phyloP scores from a whole-genome alignment of 2,329 filamentous ascomycete genomes.

The Truncatella angustata region DNA sequence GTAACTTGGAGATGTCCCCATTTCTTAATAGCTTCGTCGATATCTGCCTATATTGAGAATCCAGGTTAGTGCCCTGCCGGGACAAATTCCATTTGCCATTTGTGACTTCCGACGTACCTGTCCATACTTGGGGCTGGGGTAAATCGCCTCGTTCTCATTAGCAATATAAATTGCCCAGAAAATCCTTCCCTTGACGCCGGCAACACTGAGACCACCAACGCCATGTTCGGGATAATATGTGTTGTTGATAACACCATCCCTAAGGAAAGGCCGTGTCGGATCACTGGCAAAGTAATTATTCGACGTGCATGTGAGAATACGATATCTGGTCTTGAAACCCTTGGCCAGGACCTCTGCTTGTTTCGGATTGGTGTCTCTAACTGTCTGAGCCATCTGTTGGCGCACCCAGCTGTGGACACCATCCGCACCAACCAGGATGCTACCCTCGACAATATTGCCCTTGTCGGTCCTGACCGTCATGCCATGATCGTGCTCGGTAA shows the following conservation, averaged over 20 bases:
- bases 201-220: not conserved
- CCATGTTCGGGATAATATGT: not conserved
- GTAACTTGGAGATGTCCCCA: constrained; percentile 1
- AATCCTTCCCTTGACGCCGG: constrained; percentile 2
- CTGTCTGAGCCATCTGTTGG: not conserved
- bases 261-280: not conserved
- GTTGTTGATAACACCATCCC: constrained; percentile 1
- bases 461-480: constrained; percentile 14
- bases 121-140: constrained; percentile 1
- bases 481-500: constrained; percentile 13
- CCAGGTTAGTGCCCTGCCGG: no score
- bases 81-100: no score
- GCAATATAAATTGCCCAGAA: constrained; percentile 4
- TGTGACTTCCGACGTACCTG: no score
- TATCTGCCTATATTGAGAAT: constrained; percentile 1
- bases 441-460: constrained; percentile 14
- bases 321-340: constrained; percentile 3
- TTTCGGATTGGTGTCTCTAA: not conserved
- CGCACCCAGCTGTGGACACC: constrained; percentile 3
- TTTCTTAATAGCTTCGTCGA: constrained; percentile 3
- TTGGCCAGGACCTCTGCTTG: not conserved
- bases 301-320: constrained; percentile 2
- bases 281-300: constrained; percentile 3
- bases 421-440: constrained; percentile 16
- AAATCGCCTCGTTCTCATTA: not conserved